Conservation (phyloP, 2,329 filamentous ascomycete species). For the Talaromyces sp. region DNA sequence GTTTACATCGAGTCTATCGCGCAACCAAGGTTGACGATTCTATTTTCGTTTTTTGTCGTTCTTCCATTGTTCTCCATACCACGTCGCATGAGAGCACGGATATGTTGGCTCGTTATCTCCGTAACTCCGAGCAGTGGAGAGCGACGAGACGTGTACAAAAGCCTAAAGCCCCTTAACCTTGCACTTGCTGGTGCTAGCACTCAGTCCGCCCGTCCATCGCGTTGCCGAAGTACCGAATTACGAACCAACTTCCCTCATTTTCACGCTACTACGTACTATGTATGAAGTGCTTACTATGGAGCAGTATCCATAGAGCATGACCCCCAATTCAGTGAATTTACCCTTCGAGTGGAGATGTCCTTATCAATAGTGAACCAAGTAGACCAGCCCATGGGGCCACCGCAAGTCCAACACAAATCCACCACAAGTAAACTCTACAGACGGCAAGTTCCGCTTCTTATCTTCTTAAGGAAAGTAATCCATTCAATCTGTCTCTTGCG, state of each 20-base stretch:
- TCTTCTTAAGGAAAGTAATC: not conserved
- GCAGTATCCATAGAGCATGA: no score
- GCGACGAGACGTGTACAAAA: not conserved
- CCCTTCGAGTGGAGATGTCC: not conserved
- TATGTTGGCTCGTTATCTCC: not conserved
- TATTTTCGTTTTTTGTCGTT: not conserved
- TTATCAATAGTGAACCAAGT: not conserved
- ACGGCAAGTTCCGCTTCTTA: conserved; percentile 3
- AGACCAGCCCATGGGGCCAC: not conserved
- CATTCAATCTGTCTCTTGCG: not conserved
- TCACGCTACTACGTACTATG: no score
- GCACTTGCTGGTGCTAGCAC: not conserved
- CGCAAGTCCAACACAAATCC: not conserved
- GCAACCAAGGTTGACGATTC: conserved; percentile 5
- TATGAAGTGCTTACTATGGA: no score
- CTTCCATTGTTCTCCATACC: not conserved
- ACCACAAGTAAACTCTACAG: not conserved
- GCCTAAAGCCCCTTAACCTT: not conserved
- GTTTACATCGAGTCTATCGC: not conserved
- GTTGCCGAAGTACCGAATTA: conserved; percentile 7
- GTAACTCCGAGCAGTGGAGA: not conserved
- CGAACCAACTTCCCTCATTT: not conserved
- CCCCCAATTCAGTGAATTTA: no score
- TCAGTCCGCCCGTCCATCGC: not conserved
- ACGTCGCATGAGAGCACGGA: not conserved